Base-by-base conservation (phyloP, 2,329 filamentous ascomycete genomes). In the Chaetomiaceae sp. region DNA sequence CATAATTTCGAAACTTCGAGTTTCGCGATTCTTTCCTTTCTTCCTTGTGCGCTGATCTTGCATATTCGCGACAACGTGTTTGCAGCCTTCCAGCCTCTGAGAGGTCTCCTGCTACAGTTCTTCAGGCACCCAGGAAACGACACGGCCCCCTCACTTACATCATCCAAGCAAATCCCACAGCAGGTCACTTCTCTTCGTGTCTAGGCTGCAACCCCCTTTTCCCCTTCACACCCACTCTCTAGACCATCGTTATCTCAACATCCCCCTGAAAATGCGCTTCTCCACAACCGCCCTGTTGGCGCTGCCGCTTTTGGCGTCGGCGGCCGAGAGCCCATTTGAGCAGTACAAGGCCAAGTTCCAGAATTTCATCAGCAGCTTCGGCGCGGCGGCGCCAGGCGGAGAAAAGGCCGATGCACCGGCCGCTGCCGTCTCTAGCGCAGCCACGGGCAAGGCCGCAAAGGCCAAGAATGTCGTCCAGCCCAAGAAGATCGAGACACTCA, bases 261-360 rank as follows among this genome's bases (percentile, higher is more conserved):
- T n/a, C n/a, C 11, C 44, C 29, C 27, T 25, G 9, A 55, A 38
- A 57, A 85, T 85, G 82, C 82, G 79, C 66, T 77, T 85, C 71
- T 77, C 79, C 52, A 65, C 69, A 46, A 69, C 75, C 53, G 67
- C 75, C 59, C 60, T 77, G 50, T 70, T 81, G 64, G 76, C 77
- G 43, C 72, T 85, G 66, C 80, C 82, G 60, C 69, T 81, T 14
- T 71, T 85, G 60, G 75, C 73, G 44, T 72, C 71, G 30, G 76
- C 75, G 20, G 77, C 81, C 55, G 75, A 75, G 58, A 73, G 72
- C 59, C 73, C 71, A 46, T 74, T 78, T 53, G 74, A 75, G 47
- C 75, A 83, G 67, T 82, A 82, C 68, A 77, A 80, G 69, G 81
- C 80, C 32, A 80, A 84, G 66, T 80, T 84, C 69, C 78, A 84